Evolutionary conservation across 2,329 filamentous ascomycete species (phyloP).

Genomic region (Boeremia lycopersici): DNA sequence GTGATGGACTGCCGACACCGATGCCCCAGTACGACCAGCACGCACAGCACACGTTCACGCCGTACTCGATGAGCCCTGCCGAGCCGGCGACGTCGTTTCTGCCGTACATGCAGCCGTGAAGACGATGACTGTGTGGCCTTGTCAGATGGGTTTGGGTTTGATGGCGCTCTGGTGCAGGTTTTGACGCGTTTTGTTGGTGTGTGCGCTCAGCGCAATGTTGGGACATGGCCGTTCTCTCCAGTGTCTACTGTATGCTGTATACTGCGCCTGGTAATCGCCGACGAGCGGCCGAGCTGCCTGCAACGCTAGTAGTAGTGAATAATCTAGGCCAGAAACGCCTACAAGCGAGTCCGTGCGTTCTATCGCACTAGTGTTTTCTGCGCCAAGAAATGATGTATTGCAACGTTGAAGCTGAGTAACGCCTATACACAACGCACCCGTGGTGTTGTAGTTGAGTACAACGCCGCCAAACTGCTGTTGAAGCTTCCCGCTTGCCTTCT

Average conservation of each 20-base stretch:
- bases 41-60: conserved; percentile 38
- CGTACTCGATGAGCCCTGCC: conserved; percentile 46
- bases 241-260: neutral
- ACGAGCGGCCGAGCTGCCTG: too few relatives aligned
- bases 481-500: too few relatives aligned
- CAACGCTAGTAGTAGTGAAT: too few relatives aligned
- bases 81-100: conserved; percentile 38
- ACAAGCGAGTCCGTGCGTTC: too few relatives aligned
- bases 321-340: too few relatives aligned
- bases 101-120: conserved; percentile 35
- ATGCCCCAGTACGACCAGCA: conserved; percentile 44
- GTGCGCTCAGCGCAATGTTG: neutral
- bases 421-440: too few relatives aligned
- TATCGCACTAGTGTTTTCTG: too few relatives aligned
- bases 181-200: neutral
- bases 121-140: neutral
- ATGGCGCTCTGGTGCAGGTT: neutral
- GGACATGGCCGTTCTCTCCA: neutral
- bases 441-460: too few relatives aligned
- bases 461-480: too few relatives aligned
- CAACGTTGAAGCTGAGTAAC: too few relatives aligned
- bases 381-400: too few relatives aligned
- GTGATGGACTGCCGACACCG: conserved; percentile 38
- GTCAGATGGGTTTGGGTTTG: neutral
- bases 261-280: neutral